These are phyloP conservation scores for Verticillium isaacii DNA, from an alignment of 2,329 filamentous ascomycete genomes.

Conservation along the genomic window DNA sequence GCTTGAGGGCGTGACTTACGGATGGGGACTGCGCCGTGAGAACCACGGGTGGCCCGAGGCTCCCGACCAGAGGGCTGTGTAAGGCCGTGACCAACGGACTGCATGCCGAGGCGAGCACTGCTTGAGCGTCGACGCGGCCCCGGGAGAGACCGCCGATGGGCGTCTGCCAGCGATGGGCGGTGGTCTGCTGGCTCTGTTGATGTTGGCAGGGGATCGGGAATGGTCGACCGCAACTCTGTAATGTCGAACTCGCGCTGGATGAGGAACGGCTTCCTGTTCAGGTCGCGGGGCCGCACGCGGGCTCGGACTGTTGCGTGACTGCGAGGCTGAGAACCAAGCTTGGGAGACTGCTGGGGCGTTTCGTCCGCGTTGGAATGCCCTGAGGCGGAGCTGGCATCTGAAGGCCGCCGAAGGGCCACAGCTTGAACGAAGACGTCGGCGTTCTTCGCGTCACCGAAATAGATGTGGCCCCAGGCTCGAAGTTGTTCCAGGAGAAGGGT, in stretches of 20 bases:
- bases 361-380: slow-evolving; percentile 5
- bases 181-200: neutral
- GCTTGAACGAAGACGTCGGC: slow-evolving; percentile 42
- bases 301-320: slow-evolving; percentile 33
- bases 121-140: slow-evolving; percentile 16
- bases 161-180: slow-evolving; percentile 6
- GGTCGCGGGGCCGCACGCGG: slow-evolving; percentile 33
- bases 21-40: slow-evolving; percentile 34
- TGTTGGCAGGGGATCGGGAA: slow-evolving; percentile 28
- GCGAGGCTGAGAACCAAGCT: slow-evolving; percentile 1
- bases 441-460: slow-evolving; percentile 32
- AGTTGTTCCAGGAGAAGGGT: slow-evolving; percentile 24
- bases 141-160: neutral
- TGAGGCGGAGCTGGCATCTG: slow-evolving; percentile 15
- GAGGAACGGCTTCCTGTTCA: slow-evolving; percentile 38
- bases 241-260: slow-evolving; percentile 48
- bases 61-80: slow-evolving; percentile 13
- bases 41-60: slow-evolving; percentile 11
- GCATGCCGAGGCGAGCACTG: slow-evolving; percentile 15
- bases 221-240: slow-evolving; percentile 38
- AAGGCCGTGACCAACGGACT: slow-evolving; percentile 11
- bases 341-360: slow-evolving; percentile 1
- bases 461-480: slow-evolving; percentile 34
- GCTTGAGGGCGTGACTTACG: slow-evolving; percentile 29
- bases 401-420: slow-evolving; percentile 31